Evolutionary conservation across 2,329 filamentous ascomycete species (phyloP).

Genomic region (Fusarium oxysporum): DNA sequence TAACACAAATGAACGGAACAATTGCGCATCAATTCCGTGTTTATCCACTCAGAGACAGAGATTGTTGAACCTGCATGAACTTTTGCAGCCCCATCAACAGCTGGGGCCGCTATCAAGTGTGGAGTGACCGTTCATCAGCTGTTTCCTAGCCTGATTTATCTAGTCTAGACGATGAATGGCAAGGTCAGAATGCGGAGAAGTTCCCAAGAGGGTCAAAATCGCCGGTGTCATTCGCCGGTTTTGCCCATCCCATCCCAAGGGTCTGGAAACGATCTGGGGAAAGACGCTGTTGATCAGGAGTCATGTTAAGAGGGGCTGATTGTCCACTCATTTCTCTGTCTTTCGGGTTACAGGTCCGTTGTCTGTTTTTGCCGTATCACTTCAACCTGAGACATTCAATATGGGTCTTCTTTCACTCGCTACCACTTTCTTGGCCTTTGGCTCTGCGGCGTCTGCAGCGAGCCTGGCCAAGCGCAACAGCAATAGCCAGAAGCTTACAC

Average conservation of each 20-base stretch:
- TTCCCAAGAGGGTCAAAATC: background rate
- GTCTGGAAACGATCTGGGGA: background rate
- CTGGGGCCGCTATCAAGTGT: slow-evolving; percentile 6
- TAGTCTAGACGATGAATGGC: background rate
- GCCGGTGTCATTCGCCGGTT: slow-evolving; percentile 18
- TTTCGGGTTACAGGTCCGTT: background rate
- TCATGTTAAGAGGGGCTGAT: slow-evolving; percentile 11
- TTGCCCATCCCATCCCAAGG: slow-evolving; percentile 5
- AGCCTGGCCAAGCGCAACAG: slow-evolving; percentile 8
- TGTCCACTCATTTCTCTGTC: background rate
- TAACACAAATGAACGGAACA: background rate
- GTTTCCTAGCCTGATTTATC: background rate
- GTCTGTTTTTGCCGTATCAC: background rate
- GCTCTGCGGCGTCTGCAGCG: slow-evolving; percentile 5
- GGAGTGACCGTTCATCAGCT: slow-evolving; percentile 10
- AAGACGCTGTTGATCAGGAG: background rate
- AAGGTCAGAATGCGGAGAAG: slow-evolving; percentile 9
- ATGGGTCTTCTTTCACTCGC: slow-evolving; percentile 24
- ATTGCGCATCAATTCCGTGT: background rate
- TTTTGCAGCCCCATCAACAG: background rate
- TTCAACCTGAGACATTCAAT: background rate
- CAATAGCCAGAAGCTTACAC: slow-evolving; percentile 7
- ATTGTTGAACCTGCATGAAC: background rate
- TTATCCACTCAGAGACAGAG: background rate
- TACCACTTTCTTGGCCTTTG: slow-evolving; percentile 8